A percentile compares a stretch with the other conserved stretches of the same genome.
These are phyloP conservation scores for Agaricus blazei DNA, from an alignment of 768 basidiomycete species.

Conservation along the genomic window DNA sequence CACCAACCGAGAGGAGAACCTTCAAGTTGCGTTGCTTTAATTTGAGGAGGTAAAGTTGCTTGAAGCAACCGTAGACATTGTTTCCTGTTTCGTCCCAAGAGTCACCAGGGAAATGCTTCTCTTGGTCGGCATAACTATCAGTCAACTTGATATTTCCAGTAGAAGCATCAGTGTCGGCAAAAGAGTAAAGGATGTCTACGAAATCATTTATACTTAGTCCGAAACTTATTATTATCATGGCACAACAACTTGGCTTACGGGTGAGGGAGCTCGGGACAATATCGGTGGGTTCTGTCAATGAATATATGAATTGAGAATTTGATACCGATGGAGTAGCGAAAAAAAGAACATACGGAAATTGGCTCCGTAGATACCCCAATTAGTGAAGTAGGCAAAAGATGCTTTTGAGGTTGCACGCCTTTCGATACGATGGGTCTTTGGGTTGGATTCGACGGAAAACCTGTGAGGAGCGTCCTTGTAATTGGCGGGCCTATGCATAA, in stretches of 20 bases:
- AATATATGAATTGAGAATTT: slow-evolving; percentile 3
- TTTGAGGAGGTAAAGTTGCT: slow-evolving; percentile 67
- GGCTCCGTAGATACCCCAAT: slow-evolving; percentile 62
- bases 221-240: background rate
- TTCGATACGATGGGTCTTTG: slow-evolving; percentile 35
- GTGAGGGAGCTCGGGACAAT: slow-evolving; percentile 57
- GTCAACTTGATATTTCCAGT: slow-evolving; percentile 63
- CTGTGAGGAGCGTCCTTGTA: slow-evolving; percentile 36
- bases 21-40: slow-evolving; percentile 50
- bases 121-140: slow-evolving; percentile 70
- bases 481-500: slow-evolving; percentile 47
- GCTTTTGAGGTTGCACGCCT: slow-evolving; percentile 35
- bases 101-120: slow-evolving; percentile 73
- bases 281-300: slow-evolving; percentile 53
- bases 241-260: slow-evolving; percentile 31
- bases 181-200: slow-evolving; percentile 68
- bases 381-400: slow-evolving; percentile 51
- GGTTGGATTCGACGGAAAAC: slow-evolving; percentile 26
- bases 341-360: slow-evolving; percentile 44
- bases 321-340: background rate
- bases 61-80: slow-evolving; percentile 78
- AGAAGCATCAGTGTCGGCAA: slow-evolving; percentile 63
- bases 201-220: background rate
- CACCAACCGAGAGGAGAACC: slow-evolving; percentile 47
- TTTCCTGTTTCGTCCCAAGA: slow-evolving; percentile 71